phyloP scores from a whole-genome alignment of 768 basidiomycete genomes.

The Boletus rubescentipes region DNA sequence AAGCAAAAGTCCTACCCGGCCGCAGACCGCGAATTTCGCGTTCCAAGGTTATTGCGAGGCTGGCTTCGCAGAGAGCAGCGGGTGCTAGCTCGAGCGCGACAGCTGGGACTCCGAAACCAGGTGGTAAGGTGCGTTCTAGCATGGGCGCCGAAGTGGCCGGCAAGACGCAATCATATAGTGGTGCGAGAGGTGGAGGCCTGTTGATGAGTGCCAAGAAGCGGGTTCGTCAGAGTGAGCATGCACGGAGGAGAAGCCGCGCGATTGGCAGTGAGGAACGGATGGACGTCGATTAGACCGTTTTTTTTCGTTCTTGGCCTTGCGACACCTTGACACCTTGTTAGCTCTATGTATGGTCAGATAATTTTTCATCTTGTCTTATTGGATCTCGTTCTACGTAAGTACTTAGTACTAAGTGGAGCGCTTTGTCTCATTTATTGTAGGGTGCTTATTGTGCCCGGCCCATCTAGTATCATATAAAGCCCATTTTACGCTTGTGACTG shows the following conservation, averaged over 20 bases:
- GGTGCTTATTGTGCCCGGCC: background rate
- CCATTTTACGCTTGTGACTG: too few species aligned
- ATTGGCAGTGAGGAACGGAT: slow-evolving; percentile 16
- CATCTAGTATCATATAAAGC: background rate
- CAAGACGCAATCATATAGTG: slow-evolving; percentile 25
- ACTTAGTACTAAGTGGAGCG: background rate
- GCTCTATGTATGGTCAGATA: slow-evolving; percentile 14
- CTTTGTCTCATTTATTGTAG: slow-evolving; percentile 9
- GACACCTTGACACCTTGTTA: slow-evolving; percentile 9
- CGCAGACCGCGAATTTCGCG: slow-evolving; percentile 79
- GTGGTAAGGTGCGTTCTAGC: slow-evolving; percentile 50
- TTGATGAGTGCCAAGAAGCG: slow-evolving; percentile 69
- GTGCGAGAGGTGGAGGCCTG: slow-evolving; percentile 36
- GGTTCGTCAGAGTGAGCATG: slow-evolving; percentile 75
- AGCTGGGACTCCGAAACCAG: slow-evolving; percentile 19
- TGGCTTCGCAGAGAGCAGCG: slow-evolving; percentile 67
- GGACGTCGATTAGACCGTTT: slow-evolving; percentile 9
- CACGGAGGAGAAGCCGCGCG: slow-evolving; percentile 51
- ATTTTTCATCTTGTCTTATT: slow-evolving; percentile 2
- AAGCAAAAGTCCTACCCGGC: slow-evolving; percentile 36
- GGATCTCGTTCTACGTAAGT: background rate
- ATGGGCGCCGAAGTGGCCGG: slow-evolving; percentile 37
- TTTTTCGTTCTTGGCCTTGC: slow-evolving; percentile 1
- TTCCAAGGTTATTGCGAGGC: slow-evolving; percentile 73
- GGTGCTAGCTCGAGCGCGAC: slow-evolving; percentile 14